Conservation (phyloP, 352 stramenopile species). For the Phytopythium oedochilum region DNA sequence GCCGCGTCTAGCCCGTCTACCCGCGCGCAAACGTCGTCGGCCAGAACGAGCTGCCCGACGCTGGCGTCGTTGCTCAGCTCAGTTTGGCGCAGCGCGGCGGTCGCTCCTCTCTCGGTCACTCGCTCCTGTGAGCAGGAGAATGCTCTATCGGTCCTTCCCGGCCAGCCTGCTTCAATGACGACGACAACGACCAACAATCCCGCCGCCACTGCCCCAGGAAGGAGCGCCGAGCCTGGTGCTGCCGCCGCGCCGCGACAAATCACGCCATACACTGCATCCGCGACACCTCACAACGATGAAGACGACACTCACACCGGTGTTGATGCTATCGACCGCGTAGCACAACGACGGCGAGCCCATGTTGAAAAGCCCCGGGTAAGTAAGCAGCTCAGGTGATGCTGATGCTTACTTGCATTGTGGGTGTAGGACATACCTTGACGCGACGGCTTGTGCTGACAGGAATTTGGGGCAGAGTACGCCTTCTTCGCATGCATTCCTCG, state of each 20-base stretch:
- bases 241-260: conserved; percentile 3
- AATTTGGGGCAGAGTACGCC: conserved; percentile 41
- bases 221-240: conserved; percentile 3
- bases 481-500: conserved; percentile 39
- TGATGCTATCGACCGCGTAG: not conserved
- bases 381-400: too few species aligned
- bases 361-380: not conserved
- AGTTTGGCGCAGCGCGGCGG: conserved; percentile 3
- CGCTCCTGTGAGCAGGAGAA: conserved; percentile 3
- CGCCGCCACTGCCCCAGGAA: not conserved
- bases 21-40: not conserved
- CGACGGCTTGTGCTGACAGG: conserved; percentile 12
- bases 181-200: conserved; percentile 1
- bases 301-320: not conserved
- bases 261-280: not conserved
- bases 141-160: conserved; percentile 3
- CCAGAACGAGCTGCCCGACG: conserved; percentile 1
- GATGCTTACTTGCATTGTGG: too few species aligned
- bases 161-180: conserved; percentile 2
- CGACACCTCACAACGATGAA: not conserved
- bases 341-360: conserved; percentile 1
- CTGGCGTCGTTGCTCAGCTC: conserved; percentile 1
- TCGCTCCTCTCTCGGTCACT: conserved; percentile 3
- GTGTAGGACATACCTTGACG: too few species aligned
- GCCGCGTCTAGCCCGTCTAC: not conserved